Conservation (phyloP, 2,329 filamentous ascomycete genomes). For the Alternaria arborescens region DNA sequence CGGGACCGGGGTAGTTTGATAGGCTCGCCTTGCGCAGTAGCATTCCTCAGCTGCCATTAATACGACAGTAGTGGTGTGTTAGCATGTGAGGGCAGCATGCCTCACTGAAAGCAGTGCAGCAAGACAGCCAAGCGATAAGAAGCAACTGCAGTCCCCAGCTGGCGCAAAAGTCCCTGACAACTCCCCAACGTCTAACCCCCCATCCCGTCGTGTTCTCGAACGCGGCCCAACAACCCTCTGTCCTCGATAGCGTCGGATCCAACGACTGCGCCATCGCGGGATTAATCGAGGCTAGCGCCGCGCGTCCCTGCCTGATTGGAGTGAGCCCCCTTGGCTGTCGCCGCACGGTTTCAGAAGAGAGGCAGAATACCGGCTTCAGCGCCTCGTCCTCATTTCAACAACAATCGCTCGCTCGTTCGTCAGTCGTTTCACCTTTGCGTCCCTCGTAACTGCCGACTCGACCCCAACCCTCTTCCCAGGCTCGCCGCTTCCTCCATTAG, state of each 20-base stretch:
- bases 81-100: conserved; percentile 25
- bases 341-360: conserved; percentile 38
- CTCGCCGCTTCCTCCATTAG: neutral
- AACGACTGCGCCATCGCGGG: conserved; percentile 19
- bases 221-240: conserved; percentile 27
- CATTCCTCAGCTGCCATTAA: conserved; percentile 32
- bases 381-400: conserved; percentile 24
- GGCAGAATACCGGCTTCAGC: conserved; percentile 36
- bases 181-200: neutral
- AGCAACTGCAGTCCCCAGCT: neutral
- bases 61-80: conserved; percentile 24
- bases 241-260: conserved; percentile 26
- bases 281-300: conserved; percentile 28
- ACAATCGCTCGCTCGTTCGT: conserved; percentile 30
- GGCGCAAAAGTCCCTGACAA: neutral
- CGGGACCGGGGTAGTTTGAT: conserved; percentile 21
- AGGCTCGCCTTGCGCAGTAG: conserved; percentile 25
- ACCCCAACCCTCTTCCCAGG: neutral
- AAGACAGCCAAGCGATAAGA: neutral
- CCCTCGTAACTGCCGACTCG: conserved; percentile 18
- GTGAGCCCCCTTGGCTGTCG: conserved; percentile 31
- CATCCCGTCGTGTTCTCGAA: conserved; percentile 30
- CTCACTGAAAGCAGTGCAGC: conserved; percentile 4
- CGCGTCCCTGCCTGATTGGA: conserved; percentile 41
- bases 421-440: conserved; percentile 47